phyloP scores from a whole-genome alignment of 2,329 filamentous ascomycete species.

The Colletotrichum sidae region DNA sequence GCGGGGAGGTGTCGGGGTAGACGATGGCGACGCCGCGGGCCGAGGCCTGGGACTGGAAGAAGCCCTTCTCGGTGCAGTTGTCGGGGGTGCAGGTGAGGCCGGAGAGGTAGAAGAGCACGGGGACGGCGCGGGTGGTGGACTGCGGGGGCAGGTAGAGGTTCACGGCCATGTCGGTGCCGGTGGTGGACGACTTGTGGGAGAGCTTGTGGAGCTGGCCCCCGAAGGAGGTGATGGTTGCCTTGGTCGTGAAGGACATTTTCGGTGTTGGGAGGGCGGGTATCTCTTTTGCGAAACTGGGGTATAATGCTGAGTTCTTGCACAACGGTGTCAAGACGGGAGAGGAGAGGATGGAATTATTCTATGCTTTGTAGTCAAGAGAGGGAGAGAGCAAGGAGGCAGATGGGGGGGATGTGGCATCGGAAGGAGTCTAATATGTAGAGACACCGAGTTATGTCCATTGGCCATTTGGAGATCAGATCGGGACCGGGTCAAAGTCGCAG shows the following conservation, averaged over 20 bases:
- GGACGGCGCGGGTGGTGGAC: conserved; percentile 70
- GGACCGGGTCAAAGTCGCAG: conserved; percentile 22
- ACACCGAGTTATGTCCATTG: conserved; percentile 38
- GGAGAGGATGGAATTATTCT: conserved; percentile 29
- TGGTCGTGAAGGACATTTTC: conserved; percentile 87
- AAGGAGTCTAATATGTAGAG: conserved; percentile 36
- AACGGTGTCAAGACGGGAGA: conserved; percentile 3
- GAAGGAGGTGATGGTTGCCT: conserved; percentile 89
- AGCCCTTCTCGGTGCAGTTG: conserved; percentile 84
- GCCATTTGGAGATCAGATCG: conserved; percentile 27
- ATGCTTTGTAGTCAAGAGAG: conserved; percentile 26
- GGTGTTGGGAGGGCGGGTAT: conserved; percentile 10
- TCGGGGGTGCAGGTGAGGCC: conserved; percentile 96
- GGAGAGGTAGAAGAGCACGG: conserved; percentile 92
- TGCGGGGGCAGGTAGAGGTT: conserved; percentile 91
- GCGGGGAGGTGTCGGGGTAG: conserved; percentile 94
- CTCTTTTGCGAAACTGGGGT: conserved; percentile 18
- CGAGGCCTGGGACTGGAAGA: conserved; percentile 87
- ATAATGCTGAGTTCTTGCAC: conserved; percentile 26
- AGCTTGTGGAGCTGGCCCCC: conserved; percentile 97
- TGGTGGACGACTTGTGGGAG: conserved; percentile 81
- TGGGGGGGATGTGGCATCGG: conserved; percentile 17
- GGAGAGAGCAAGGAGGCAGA: neutral
- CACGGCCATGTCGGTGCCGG: conserved; percentile 89
- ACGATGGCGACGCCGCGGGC: conserved; percentile 89